Conservation (phyloP, 169 alveolate species). For the Pseudocohnilembus persalinus region DNA sequence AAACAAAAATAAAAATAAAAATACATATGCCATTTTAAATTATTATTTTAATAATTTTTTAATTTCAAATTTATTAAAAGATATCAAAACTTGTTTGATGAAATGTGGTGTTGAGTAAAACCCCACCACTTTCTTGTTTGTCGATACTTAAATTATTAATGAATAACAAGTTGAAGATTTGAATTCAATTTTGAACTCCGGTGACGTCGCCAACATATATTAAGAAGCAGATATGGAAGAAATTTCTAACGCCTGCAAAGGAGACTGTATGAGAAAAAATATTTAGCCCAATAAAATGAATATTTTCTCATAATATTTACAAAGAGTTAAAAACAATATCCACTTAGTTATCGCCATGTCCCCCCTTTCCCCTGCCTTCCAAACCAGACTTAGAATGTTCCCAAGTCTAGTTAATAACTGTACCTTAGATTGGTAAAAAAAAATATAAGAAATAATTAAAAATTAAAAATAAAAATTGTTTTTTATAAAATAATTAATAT, state of each 20-base stretch:
- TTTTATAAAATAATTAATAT: no score
- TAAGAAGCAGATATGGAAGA: constrained; percentile 90
- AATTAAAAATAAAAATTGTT: no score
- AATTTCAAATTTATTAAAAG: constrained; percentile 67
- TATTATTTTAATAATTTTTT: neutral
- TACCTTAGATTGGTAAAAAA: constrained; percentile 93
- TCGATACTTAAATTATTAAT: constrained; percentile 89
- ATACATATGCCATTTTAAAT: neutral
- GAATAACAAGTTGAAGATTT: constrained; percentile 93
- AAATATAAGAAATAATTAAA: no score
- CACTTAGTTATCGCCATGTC: constrained; percentile 91
- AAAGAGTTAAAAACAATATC: constrained; percentile 87
- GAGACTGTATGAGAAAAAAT: constrained; percentile 80
- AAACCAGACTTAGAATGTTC: constrained; percentile 91
- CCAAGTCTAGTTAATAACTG: constrained; percentile 93
- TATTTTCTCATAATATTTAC: constrained; percentile 84
- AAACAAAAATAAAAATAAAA: constrained; percentile 52
- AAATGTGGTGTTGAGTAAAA: constrained; percentile 89
- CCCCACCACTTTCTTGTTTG: constrained; percentile 87
- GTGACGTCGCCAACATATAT: constrained; percentile 92
- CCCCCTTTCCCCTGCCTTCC: constrained; percentile 54
- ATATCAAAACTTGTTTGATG: constrained; percentile 83
- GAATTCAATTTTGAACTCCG: constrained; percentile 90
- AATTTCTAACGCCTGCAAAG: constrained; percentile 65
- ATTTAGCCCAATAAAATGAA: constrained; percentile 90